Base-by-base conservation (phyloP, 495 filamentous ascomycete species). In the Haplographium delicatum region DNA sequence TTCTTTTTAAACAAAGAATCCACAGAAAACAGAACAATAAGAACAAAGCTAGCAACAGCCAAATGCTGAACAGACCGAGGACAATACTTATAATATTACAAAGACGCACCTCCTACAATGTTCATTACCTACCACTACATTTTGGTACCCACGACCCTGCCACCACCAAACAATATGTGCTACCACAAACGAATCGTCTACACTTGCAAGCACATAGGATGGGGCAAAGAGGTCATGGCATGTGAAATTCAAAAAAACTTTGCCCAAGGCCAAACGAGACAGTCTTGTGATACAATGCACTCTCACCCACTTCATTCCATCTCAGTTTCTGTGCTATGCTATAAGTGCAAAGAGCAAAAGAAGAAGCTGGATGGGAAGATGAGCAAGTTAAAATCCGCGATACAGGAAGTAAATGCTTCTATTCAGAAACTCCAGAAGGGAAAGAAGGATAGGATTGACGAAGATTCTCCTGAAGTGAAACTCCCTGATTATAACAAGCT, bases 261-360 rank as follows among this genome's bases (percentile, higher is more conserved):
- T 34, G 20, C 5, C 7, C 10, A 7, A 16, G 45, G 34, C 19
- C 13, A 23, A 27, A 24, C 16, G n/a, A 23, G 10, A 20, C 10
- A 38, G 13, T 13, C 11, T 6, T 48, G 45, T 15, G 45, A 48
- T n/a, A 38, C 33, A 5, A 48, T 48, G 45, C 25, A 11, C 15
- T 22, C 45, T n/a, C 45, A 48, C 22, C 45, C 45, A 15, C 23
- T 38, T 23, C 45, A 48, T 24, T 33, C 45, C 10, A 23, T 39
- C 22, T 3, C n/a, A 13, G 45, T 48, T 3, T n/a, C 38, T 18
- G 5, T 1, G 13, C 8, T 27, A 11, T 48, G 45, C 25, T 26
- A 19, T 9, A 33, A 5, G 4, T 48, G 45, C 20, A 5, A 39
- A 7, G 20, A 7, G 22, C 13, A 38, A n/a, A 11, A 28, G 8